Evolutionary conservation across 129 eudicot species (phyloP).

Genomic region (Daucus carota): DH1_v3.0 NC_030389.2:7337501-7338000

Average conservation of each 20-base stretch:
- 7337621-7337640: neutral
- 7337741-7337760: slow-evolving; percentile 2
- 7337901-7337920: neutral
- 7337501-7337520: slow-evolving; percentile 6
- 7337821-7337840: too few species aligned
- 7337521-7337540: slow-evolving; percentile 1
- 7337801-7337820: too few species aligned
- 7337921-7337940: neutral
- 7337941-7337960: neutral
- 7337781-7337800: slow-evolving; percentile 1
- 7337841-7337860: neutral
- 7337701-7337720: neutral
- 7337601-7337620: neutral
- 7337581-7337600: neutral
- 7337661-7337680: slow-evolving; percentile 24
- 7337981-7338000: neutral
- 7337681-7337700: slow-evolving; percentile 6
- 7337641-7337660: slow-evolving; percentile 2
- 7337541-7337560: neutral
- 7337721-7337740: slow-evolving; percentile 10
- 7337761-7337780: neutral
- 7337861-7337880: neutral
- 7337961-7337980: neutral
- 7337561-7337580: slow-evolving; percentile 11
- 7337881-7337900: neutral